Evolutionary conservation across 495 filamentous ascomycete species (phyloP).

Genomic region (Pyrenopolyporus hunteri): DNA sequence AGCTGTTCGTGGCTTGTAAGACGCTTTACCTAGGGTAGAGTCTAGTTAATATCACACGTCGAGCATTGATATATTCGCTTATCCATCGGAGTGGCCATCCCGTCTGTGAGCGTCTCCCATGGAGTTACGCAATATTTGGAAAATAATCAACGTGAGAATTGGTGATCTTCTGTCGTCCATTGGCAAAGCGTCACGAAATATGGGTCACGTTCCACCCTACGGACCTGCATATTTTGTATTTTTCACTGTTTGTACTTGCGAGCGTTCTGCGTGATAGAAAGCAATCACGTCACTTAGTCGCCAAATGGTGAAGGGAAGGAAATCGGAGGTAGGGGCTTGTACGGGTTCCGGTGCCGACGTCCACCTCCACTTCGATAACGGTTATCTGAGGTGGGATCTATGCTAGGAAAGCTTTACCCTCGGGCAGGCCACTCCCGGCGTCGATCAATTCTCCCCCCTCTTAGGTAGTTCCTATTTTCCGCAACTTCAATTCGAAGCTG

Average conservation of each 20-base stretch:
- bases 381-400: background rate
- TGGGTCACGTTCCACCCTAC: no score
- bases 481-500: background rate
- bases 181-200: no score
- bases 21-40: background rate
- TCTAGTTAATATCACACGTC: background rate
- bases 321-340: background rate
- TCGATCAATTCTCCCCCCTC: background rate
- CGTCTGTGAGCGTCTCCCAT: no score
- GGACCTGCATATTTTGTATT: no score
- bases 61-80: no score
- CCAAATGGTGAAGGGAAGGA: background rate
- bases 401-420: no score
- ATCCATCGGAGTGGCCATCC: no score
- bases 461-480: background rate
- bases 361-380: conserved; percentile 9
- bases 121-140: no score
- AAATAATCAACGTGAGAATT: no score
- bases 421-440: background rate
- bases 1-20: background rate
- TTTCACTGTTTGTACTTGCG: background rate
- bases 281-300: background rate
- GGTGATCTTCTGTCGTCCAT: no score
- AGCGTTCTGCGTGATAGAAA: background rate
- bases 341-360: conserved; percentile 6